Base-by-base conservation (phyloP, 2,329 filamentous ascomycete genomes). In the Alternaria angustiovoidea region DNA sequence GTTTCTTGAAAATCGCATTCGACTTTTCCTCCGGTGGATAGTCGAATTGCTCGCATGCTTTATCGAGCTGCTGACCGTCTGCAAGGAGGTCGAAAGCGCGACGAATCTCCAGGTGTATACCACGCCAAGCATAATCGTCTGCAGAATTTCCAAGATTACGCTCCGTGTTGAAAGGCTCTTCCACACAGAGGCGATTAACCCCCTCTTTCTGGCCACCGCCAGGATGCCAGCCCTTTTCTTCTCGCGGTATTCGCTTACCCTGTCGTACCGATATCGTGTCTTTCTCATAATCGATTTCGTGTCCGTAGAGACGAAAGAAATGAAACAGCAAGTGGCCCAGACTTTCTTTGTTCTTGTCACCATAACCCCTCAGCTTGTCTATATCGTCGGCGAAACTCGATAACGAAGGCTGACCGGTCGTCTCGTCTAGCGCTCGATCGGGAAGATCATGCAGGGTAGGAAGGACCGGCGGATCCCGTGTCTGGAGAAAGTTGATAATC, bases 101-200 rank as follows among this genome's bases (percentile, higher is more conserved):
- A 62, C 95, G 88, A 51, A 99, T 83, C 79, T 99, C 95, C 67
- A 93, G 79, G 76, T 99, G 95, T 30, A 99, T 86, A 1, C 95
- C 95, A 51, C 91, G 88, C 80, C 97, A 97, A 0, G 95, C 94
- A 43, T 92, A 96, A 75, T 97, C 94, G 75, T 99, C 95, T 8
- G 93, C 95, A 2, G 95, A 98, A 71, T 99, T 99, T 42, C 94
- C 95, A 46, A 99, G 84, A 76, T 99, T 99, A 42, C 95, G 88
- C 36, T 86, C 85, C 4, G 86, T 90, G 72, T 97, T 99, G 83
- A 99, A 99, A 0, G 95, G 95, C 77, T 99, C 95, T 76, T 99
- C 95, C 11, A 99, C 92, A 75, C 94, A 97, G 32, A 99, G 85
- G 64, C 91, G 88, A 72, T 96, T 95, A 72, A 79, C 76, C 16